These are phyloP conservation scores for Talaromyces sp. DNA, from an alignment of 2,329 filamentous ascomycete genomes.

Conservation along the genomic window DNA sequence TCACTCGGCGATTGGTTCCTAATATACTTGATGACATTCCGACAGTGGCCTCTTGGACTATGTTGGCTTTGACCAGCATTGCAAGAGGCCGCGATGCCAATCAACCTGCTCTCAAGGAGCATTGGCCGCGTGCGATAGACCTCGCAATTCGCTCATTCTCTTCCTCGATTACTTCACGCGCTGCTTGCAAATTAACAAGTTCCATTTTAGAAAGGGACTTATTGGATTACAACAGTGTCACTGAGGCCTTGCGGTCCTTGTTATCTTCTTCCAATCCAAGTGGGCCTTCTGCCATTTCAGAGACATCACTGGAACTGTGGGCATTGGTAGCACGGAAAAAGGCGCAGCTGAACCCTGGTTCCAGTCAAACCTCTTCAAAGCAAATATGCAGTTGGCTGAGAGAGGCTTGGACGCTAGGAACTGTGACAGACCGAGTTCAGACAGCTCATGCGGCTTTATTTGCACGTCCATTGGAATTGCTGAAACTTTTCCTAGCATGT, in stretches of 20 bases:
- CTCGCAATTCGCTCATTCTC: constrained; percentile 70
- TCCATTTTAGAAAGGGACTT: constrained; percentile 67
- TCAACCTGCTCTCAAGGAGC: constrained; percentile 44
- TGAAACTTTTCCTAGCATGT: constrained; percentile 70
- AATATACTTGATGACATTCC: constrained; percentile 71
- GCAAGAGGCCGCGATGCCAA: constrained; percentile 37
- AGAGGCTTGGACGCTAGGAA: constrained; percentile 71
- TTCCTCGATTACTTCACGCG: constrained; percentile 70
- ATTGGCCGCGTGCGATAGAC: constrained; percentile 78
- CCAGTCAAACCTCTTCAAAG: constrained; percentile 67
- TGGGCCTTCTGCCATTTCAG: constrained; percentile 76
- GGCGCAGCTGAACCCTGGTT: constrained; percentile 68
- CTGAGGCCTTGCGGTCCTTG: constrained; percentile 71
- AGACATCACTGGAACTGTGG: constrained; percentile 77
- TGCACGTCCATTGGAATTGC: constrained; percentile 65
- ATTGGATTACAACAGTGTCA: constrained; percentile 68
- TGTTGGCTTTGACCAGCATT: constrained; percentile 71
- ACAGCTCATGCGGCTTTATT: constrained; percentile 66
- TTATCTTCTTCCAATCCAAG: constrained; percentile 77
- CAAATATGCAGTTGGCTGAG: constrained; percentile 81
- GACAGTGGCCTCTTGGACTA: constrained; percentile 74
- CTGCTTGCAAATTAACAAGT: constrained; percentile 73
- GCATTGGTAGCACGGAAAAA: constrained; percentile 66
- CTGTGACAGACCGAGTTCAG: constrained; percentile 64
- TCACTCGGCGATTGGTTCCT: constrained; percentile 61